A percentile compares a stretch with the other conserved stretches of the same genome.
phyloP scores from a whole-genome alignment of 345 rosid genomes.

The Cardamine resedifolia region DNA sequence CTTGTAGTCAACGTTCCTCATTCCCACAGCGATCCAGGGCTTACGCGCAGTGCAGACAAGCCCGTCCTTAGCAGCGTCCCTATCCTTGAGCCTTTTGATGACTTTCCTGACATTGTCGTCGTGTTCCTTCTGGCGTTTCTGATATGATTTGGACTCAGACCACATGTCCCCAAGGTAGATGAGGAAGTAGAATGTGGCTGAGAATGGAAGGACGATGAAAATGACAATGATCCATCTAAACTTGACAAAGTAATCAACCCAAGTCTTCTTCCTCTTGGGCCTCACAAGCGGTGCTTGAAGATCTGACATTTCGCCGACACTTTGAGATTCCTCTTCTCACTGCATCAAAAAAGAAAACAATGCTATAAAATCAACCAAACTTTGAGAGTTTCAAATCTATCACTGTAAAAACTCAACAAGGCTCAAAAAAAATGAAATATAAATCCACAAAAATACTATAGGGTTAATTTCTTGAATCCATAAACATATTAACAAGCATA shows the following conservation, averaged over 20 bases:
- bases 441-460: not conserved
- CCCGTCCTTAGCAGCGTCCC: constrained; percentile 84
- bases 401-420: constrained; percentile 9
- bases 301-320: constrained; percentile 62
- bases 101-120: constrained; percentile 85
- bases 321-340: constrained; percentile 31
- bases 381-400: constrained; percentile 6
- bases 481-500: not conserved
- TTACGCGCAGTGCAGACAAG: constrained; percentile 99
- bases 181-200: constrained; percentile 73
- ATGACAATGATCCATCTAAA: constrained; percentile 94
- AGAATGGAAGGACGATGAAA: constrained; percentile 90
- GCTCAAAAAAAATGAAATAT: not conserved
- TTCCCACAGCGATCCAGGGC: constrained; percentile 99
- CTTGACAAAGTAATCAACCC: constrained; percentile 82
- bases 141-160: constrained; percentile 80
- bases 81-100: constrained; percentile 78
- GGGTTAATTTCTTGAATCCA: constrained; percentile 1
- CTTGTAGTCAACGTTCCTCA: constrained; percentile 99
- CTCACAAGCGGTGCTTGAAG: constrained; percentile 69
- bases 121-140: constrained; percentile 89
- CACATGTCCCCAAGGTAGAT: constrained; percentile 90
- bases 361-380: constrained; percentile 14
- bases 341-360: constrained; percentile 26
- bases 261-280: constrained; percentile 83